Base-by-base conservation (phyloP, 2,329 filamentous ascomycete species). In the Fusarium chuoi region DNA sequence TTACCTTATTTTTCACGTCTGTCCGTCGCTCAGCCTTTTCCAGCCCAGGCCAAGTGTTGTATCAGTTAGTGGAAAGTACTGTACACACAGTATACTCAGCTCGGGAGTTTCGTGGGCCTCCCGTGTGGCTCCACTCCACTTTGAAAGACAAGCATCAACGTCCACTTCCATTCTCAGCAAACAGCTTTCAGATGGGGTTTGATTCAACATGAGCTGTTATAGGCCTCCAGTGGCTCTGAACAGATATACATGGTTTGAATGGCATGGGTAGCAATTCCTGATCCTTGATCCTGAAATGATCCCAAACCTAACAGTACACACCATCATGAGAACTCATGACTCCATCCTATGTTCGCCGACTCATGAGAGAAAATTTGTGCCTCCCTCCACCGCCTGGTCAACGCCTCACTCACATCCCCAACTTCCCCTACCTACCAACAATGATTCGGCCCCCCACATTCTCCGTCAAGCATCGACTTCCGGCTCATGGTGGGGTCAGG, bases 391-490 rank as follows among this genome's bases (percentile, higher is more conserved):
- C 76, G 76, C 76, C 75, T 61, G 14, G 48, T 60, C 65, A 73
- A 71, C 68, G 63, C 65, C 60, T 58, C 59, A 61, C 67, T 63
- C 38, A 55, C 55, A 48, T 70, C 69, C 72, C 69, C 72, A 75
- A 75, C 64, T 75, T 77, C 71, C 64, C 61, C 63, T 67, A 75
- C 61, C 63, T 67, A 75, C 74, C 69, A 73, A 76, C 57, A 68
- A 49, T 65, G 65, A 70, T 64, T 58, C 58, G 59, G 54, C 65
- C 60, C 76, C 76, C 76, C 76, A 78, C 76, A 75, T 77, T 75
- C 77, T 77, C 73, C 68, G 65, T 66, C 62, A 60, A 75, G 54
- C 73, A 69, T 75, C 68, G 65, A 78, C 66, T 68, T 77, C 75
- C 74, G 66, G 75, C 46, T 63, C 48, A 35, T 55, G 52, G 76